Base-by-base conservation (phyloP, 2,329 filamentous ascomycete genomes). In the Alternaria viburni region DNA sequence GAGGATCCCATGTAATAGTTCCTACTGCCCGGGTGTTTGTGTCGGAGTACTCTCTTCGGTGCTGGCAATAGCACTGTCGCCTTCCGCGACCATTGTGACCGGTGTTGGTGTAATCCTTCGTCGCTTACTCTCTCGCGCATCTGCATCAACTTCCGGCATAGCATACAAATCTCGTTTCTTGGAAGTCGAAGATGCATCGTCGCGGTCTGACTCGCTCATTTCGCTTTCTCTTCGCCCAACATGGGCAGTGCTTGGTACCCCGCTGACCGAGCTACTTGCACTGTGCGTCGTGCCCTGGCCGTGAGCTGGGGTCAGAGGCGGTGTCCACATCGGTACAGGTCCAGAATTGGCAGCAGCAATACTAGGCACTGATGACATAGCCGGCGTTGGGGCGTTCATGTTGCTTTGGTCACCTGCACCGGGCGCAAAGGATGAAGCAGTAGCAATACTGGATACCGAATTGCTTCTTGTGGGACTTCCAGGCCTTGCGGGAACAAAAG, bases 381-480 rank as follows among this genome's bases (percentile, higher is more conserved):
- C 91, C 1, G 96, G 88, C 1, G 92, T 89, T 1, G 93, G 92
- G 57, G 94, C 94, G 75, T 90, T 94, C 28, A 93, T 84, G 11
- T 78, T 79, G 17, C 76, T 77, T 28, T 71, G 65, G 46, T 79
- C 74, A 41, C 72, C 70, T 45, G 70, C 57, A 8, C 72, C 76
- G 3, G 81, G 80, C 19, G 81, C 78, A 55, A 83, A 81, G 1
- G 84, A 84, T 5, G 83, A 83, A 66, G 90, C 89, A 0, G 92
- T 94, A 5, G 90, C 87, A 50, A 95, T 85, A 11, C 93, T 96
- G 0, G 92, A 94, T 1, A 91, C 87, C 6, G 93, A 96, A 75
- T 93, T 96, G n/a, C 93, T 95, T 64, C 93, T 86, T 2, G 93
- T 87, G 11, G 93, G 93, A 19, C 92, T 96, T 3, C 90, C 87